Evolutionary conservation across 805 yeast species (phyloP).

Genomic region (Ogataea methylovora): DNA sequence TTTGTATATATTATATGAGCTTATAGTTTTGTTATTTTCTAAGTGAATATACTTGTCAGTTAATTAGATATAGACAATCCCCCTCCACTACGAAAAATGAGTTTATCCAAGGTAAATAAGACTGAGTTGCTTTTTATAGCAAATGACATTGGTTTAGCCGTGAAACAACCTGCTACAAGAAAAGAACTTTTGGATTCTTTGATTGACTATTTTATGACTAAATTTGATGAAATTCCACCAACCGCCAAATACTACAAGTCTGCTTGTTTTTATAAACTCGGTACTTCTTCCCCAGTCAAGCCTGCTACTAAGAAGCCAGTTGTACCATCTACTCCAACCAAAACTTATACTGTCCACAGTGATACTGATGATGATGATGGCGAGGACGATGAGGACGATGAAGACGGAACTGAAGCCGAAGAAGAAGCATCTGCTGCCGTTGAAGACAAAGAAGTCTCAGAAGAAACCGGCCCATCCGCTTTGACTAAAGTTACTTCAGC

Average conservation of each 20-base stretch:
- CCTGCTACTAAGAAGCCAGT: slow-evolving; percentile 1
- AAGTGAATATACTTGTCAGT: too few species aligned
- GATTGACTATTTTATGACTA: slow-evolving; percentile 9
- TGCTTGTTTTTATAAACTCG: slow-evolving; percentile 10
- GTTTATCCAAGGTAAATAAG: slow-evolving; percentile 22
- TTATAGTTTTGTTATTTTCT: too few species aligned
- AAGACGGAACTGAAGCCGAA: slow-evolving; percentile 2
- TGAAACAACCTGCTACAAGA: slow-evolving; percentile 18
- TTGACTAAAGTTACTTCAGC: not conserved
- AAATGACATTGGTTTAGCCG: slow-evolving; percentile 17
- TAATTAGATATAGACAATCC: too few species aligned
- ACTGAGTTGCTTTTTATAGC: slow-evolving; percentile 25
- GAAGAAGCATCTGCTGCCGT: slow-evolving; percentile 4
- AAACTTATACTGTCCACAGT: not conserved
- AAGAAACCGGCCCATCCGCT: not conserved
- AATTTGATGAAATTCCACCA: too few species aligned
- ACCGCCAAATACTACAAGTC: slow-evolving; percentile 20
- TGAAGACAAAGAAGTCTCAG: slow-evolving; percentile 7
- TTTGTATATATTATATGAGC: too few species aligned
- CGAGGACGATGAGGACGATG: slow-evolving; percentile 9
- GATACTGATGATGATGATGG: slow-evolving; percentile 4
- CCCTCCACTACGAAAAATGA: slow-evolving; percentile 7
- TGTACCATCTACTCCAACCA: slow-evolving; percentile 1
- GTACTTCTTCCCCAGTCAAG: slow-evolving; percentile 3
- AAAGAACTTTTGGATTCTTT: slow-evolving; percentile 20